Evolutionary conservation across 1,284 basidiomycete genomes (phyloP).

Genomic region (Heliocybe sulcata): DNA sequence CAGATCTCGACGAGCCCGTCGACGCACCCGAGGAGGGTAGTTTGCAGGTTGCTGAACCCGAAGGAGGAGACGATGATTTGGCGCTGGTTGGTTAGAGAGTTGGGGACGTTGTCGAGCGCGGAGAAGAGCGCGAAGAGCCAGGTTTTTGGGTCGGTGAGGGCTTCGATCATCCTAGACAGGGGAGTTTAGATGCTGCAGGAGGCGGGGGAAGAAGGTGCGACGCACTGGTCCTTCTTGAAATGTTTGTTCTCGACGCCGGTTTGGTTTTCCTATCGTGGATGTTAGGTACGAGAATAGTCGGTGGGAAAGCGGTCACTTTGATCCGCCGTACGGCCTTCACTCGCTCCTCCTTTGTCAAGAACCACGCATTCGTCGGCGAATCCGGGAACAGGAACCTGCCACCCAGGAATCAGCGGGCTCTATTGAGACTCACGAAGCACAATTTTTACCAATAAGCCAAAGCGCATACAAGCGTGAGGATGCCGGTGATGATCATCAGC

Average conservation of each 20-base stretch:
- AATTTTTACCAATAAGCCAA: constrained; percentile 41
- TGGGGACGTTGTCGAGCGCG: constrained; percentile 56
- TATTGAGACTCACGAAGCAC: not conserved
- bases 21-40: constrained; percentile 64
- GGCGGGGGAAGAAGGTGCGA: constrained; percentile 62
- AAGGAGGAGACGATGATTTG: constrained; percentile 64
- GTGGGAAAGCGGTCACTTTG: constrained; percentile 27
- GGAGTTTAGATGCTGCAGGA: constrained; percentile 62
- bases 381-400: constrained; percentile 62
- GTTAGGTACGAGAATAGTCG: not conserved
- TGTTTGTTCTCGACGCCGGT: constrained; percentile 32
- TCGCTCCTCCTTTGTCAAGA: constrained; percentile 57
- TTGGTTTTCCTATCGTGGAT: constrained; percentile 22
- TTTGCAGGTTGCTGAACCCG: constrained; percentile 58
- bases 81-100: constrained; percentile 65
- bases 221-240: constrained; percentile 37
- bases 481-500: constrained; percentile 71
- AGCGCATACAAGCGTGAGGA: constrained; percentile 47
- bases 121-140: constrained; percentile 66
- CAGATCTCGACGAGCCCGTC: constrained; percentile 65
- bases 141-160: constrained; percentile 60
- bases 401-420: not conserved
- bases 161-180: constrained; percentile 58
- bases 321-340: constrained; percentile 59
- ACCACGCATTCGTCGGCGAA: constrained; percentile 65